These are phyloP conservation scores for Cymodocea nodosa DNA, from an alignment of 116 monocot genomes.

Conservation along the genomic window DNA sequence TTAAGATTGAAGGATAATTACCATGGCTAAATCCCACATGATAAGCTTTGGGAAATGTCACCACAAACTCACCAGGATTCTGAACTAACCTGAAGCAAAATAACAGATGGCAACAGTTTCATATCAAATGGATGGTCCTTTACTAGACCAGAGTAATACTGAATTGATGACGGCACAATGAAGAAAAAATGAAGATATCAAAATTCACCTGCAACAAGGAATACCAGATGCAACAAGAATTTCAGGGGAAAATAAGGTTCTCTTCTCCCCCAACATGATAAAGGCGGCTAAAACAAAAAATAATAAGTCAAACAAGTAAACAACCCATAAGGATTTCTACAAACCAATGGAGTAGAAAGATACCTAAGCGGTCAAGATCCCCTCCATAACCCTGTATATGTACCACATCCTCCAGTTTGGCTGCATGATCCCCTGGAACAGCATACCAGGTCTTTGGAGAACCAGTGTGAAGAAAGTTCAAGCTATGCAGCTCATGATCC, in stretches of 20 bases:
- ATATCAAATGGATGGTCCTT: not conserved
- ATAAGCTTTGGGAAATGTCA: slow-evolving; percentile 98
- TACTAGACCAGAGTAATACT: too few relatives aligned
- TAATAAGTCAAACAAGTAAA: not conserved
- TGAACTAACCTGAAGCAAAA: slow-evolving; percentile 75
- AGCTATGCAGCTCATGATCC: slow-evolving; percentile 95
- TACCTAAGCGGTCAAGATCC: slow-evolving; percentile 67
- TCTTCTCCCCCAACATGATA: slow-evolving; percentile 88
- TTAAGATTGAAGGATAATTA: slow-evolving; percentile 20
- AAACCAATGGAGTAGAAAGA: not conserved
- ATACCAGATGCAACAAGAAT: slow-evolving; percentile 55
- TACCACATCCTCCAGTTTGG: slow-evolving; percentile 59
- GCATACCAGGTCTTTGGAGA: slow-evolving; percentile 97
- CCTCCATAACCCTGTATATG: slow-evolving; percentile 65
- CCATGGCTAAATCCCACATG: slow-evolving; percentile 99
- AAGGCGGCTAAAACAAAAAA: slow-evolving; percentile 41
- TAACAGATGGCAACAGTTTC: not conserved
- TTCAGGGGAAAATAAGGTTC: slow-evolving; percentile 88
- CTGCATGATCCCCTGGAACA: slow-evolving; percentile 58
- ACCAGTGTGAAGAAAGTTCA: slow-evolving; percentile 90
- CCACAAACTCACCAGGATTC: slow-evolving; percentile 96
- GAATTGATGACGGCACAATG: too few relatives aligned
- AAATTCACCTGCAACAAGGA: slow-evolving; percentile 81
- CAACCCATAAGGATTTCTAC: not conserved
- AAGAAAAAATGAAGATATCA: not conserved